These are phyloP conservation scores for Penicillium vulpinum DNA, from an alignment of 2,329 filamentous ascomycete genomes.

Conservation along the genomic window DNA sequence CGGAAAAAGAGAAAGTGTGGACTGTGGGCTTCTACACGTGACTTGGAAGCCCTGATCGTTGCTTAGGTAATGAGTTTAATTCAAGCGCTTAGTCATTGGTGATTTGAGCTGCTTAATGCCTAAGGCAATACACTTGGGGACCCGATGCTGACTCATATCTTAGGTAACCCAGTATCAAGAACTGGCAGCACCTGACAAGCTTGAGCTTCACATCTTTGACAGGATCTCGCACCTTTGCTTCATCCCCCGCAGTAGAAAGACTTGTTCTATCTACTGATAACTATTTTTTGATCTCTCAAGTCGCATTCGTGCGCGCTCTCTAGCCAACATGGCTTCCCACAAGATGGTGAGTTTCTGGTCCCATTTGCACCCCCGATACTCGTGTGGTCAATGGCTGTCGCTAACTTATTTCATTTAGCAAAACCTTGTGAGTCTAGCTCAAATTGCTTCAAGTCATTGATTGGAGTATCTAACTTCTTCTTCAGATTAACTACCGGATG, in stretches of 20 bases:
- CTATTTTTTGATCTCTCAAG: slow-evolving; percentile 37
- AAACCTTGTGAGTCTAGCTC: slow-evolving; percentile 59
- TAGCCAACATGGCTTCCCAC: slow-evolving; percentile 63
- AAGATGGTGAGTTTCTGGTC: slow-evolving; percentile 81
- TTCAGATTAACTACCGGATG: slow-evolving; percentile 98
- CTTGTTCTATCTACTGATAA: slow-evolving; percentile 26
- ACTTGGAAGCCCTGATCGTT: slow-evolving; percentile 8
- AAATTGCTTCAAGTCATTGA: background rate
- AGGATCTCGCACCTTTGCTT: slow-evolving; percentile 20
- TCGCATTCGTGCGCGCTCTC: slow-evolving; percentile 49
- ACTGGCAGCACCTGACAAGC: slow-evolving; percentile 13
- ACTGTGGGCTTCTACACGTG: slow-evolving; percentile 31
- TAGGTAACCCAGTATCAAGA: slow-evolving; percentile 10
- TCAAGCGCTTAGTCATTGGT: background rate
- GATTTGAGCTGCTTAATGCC: background rate
- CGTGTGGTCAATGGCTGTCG: slow-evolving; percentile 54
- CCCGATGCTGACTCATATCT: background rate
- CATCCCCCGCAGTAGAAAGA: slow-evolving; percentile 19
- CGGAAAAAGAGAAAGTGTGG: slow-evolving; percentile 36
- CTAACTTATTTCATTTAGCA: slow-evolving; percentile 48
- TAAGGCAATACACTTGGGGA: background rate
- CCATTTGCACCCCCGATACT: slow-evolving; percentile 14
- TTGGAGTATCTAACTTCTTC: slow-evolving; percentile 48
- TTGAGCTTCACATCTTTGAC: slow-evolving; percentile 18
- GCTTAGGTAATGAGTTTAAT: background rate